phyloP scores from a whole-genome alignment of 768 basidiomycete species.

The Russula vinacea region DNA sequence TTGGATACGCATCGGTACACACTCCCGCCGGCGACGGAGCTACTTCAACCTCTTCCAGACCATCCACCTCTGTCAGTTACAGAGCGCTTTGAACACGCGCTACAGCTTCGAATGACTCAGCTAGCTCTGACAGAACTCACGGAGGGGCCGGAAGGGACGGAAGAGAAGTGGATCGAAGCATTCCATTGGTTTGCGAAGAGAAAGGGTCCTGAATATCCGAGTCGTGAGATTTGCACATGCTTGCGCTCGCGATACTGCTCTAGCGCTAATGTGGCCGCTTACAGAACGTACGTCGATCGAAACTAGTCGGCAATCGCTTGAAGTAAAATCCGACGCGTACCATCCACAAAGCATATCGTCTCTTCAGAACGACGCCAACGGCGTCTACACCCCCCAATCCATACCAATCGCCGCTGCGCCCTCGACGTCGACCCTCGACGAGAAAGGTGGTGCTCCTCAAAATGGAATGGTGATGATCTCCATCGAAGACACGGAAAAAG shows the following conservation, averaged over 20 bases:
- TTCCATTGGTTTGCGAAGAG: slow-evolving; percentile 82
- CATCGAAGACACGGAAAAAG: slow-evolving; percentile 32
- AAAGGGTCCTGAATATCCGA: slow-evolving; percentile 36
- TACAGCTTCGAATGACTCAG: slow-evolving; percentile 86
- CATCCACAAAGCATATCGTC: slow-evolving; percentile 4
- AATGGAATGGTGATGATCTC: slow-evolving; percentile 9
- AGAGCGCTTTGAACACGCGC: slow-evolving; percentile 69
- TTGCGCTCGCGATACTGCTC: not conserved
- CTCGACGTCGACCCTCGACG: slow-evolving; percentile 6
- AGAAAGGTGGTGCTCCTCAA: slow-evolving; percentile 1
- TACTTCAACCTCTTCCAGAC: slow-evolving; percentile 49
- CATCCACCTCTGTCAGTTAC: slow-evolving; percentile 49
- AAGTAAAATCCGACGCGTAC: slow-evolving; percentile 19
- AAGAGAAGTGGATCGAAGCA: slow-evolving; percentile 75
- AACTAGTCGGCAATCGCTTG: slow-evolving; percentile 19
- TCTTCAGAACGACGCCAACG: not conserved
- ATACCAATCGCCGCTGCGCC: slow-evolving; percentile 4
- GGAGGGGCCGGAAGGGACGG: slow-evolving; percentile 82
- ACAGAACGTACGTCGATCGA: slow-evolving; percentile 28
- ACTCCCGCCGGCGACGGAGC: slow-evolving; percentile 43
- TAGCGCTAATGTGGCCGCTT: not conserved
- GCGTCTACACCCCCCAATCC: slow-evolving; percentile 7
- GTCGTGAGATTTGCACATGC: slow-evolving; percentile 22
- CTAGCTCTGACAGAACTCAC: slow-evolving; percentile 76
- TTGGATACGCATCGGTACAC: slow-evolving; percentile 35